Conservation (phyloP, 225 moss, liverwort and hornwort genomes). For the Takakia lepidozioides region DNA sequence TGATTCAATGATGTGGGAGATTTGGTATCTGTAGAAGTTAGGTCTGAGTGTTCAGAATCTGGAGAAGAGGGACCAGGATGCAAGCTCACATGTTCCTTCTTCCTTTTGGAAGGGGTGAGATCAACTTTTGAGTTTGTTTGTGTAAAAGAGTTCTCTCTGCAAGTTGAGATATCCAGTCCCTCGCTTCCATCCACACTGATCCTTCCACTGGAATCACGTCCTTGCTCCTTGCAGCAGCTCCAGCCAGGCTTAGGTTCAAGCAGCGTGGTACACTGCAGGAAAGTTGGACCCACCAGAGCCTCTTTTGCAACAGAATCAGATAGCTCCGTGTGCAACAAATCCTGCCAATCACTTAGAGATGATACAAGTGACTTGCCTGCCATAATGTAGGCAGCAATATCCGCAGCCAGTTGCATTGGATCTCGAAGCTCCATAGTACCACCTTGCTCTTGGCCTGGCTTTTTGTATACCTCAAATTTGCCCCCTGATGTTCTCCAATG, state of each 20-base stretch:
- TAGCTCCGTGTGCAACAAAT: slow-evolving; percentile 7
- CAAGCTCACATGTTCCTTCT: slow-evolving; percentile 9
- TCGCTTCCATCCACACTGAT: background rate
- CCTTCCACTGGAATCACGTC: no score
- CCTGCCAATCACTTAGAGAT: slow-evolving; percentile 11
- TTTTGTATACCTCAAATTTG: slow-evolving; percentile 30
- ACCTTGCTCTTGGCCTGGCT: slow-evolving; percentile 17
- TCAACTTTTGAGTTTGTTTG: no score
- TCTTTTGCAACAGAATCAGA: background rate
- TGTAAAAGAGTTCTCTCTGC: no score
- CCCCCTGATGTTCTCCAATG: slow-evolving; percentile 10
- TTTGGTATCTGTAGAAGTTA: background rate
- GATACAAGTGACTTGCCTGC: no score
- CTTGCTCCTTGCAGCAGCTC: no score
- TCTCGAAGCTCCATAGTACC: no score
- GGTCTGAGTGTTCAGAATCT: slow-evolving; percentile 4
- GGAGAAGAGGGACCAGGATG: slow-evolving; percentile 20
- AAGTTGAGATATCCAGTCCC: slow-evolving; percentile 1
- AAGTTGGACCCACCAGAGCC: slow-evolving; percentile 2
- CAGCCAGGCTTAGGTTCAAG: background rate
- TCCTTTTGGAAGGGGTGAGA: background rate
- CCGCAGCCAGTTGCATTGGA: slow-evolving; percentile 7
- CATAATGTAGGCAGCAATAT: slow-evolving; percentile 4
- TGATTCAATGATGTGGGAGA: slow-evolving; percentile 10
- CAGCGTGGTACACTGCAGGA: slow-evolving; percentile 7